Evolutionary conservation across 441 rosid genomes (phyloP).

Genomic region (Syzygium malaccense): DNA sequence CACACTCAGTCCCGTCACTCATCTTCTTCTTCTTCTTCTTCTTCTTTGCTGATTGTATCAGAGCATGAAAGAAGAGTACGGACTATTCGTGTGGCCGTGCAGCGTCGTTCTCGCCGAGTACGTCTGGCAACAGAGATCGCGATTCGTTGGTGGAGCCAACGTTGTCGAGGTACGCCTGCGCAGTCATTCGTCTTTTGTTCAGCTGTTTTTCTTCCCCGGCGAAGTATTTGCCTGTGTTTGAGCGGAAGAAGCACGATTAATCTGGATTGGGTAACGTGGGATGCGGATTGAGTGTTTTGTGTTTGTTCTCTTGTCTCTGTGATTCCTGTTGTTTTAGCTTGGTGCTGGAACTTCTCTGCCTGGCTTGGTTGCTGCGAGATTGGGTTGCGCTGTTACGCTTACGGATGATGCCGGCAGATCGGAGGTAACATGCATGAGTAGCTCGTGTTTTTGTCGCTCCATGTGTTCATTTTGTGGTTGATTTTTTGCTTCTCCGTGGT

Average conservation of each 20-base stretch:
- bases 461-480: too few species aligned
- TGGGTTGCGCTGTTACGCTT: conserved; percentile 63
- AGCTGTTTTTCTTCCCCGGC: not conserved
- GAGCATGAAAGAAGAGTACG: conserved; percentile 89
- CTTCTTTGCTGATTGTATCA: not conserved
- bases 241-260: not conserved
- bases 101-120: conserved; percentile 71
- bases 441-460: not conserved
- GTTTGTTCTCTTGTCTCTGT: not conserved
- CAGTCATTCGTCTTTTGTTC: not conserved
- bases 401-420: conserved; percentile 48
- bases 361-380: conserved; percentile 73
- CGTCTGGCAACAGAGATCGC: conserved; percentile 72
- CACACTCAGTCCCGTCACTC: not conserved
- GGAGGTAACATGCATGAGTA: conserved; percentile 33
- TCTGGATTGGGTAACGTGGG: not conserved
- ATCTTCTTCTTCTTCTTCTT: not conserved
- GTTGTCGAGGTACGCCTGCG: conserved; percentile 33
- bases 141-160: conserved; percentile 33
- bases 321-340: conserved; percentile 25
- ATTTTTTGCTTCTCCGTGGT: not conserved
- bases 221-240: not conserved
- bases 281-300: not conserved
- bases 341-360: conserved; percentile 91
- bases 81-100: conserved; percentile 80